These are phyloP conservation scores for Sphenostylis stenocarpa DNA, from an alignment of 306 rosid genomes.

Conservation along the genomic window DNA sequence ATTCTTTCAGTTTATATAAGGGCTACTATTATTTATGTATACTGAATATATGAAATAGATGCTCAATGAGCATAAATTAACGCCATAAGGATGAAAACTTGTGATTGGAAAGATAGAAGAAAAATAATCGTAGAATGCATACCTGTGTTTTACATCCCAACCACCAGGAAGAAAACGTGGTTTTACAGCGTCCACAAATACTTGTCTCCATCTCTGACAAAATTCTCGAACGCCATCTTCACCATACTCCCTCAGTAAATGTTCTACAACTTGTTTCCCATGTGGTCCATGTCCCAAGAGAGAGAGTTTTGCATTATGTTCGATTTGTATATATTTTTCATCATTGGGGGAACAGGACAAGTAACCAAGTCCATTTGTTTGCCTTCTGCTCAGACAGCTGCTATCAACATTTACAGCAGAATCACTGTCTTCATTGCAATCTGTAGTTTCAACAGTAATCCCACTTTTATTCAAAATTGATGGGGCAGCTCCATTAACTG, in stretches of 20 bases:
- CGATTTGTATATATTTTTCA: conserved; percentile 41
- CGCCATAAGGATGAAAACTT: background rate
- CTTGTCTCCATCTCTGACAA: conserved; percentile 96
- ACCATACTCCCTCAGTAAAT: conserved; percentile 65
- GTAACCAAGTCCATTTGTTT: conserved; percentile 39
- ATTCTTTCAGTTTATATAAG: background rate
- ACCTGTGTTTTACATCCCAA: conserved; percentile 97
- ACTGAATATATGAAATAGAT: background rate
- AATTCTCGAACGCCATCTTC: conserved; percentile 74
- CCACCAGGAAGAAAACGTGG: conserved; percentile 92
- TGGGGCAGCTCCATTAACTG: conserved; percentile 40
- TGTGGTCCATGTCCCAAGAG: conserved; percentile 96
- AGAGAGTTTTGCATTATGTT: conserved; percentile 65
- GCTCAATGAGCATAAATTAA: conserved; percentile 11
- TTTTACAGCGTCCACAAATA: conserved; percentile 70
- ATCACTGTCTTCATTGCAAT: conserved; percentile 29
- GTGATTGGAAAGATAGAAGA: conserved; percentile 1
- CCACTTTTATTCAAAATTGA: conserved; percentile 28
- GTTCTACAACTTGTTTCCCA: conserved; percentile 88
- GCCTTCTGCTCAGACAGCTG: conserved; percentile 20
- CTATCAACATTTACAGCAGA: conserved; percentile 36
- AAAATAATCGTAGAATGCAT: conserved; percentile 34
- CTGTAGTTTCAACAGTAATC: conserved; percentile 26
- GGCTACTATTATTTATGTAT: background rate
- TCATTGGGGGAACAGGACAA: conserved; percentile 9